Conservation (phyloP, 768 basidiomycete genomes). For the Tylopilus balloui region DNA sequence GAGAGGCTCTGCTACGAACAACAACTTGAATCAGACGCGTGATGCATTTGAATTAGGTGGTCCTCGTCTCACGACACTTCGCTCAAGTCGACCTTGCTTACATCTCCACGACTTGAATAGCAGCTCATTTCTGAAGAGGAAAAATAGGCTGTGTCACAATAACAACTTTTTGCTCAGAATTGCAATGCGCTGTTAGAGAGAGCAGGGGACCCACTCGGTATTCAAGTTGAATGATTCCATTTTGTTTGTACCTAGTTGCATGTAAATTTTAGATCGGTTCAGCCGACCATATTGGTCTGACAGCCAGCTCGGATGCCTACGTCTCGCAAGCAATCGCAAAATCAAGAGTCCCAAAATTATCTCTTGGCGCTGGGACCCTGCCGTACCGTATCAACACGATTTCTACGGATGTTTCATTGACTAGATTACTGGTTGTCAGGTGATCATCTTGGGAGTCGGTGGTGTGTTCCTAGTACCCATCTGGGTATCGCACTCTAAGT, state of each 20-base stretch:
- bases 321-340: conserved; percentile 4
- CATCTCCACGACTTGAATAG: no score
- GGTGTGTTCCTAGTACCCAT: conserved; percentile 42
- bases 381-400: neutral
- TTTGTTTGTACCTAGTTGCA: conserved; percentile 10
- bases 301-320: neutral
- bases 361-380: conserved; percentile 54
- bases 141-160: no score
- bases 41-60: no score
- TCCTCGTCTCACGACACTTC: no score
- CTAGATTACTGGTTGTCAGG: conserved; percentile 37
- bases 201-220: no score
- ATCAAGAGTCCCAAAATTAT: conserved; percentile 35
- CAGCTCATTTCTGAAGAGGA: no score
- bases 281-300: neutral
- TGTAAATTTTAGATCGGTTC: neutral
- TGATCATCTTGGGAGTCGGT: conserved; percentile 41
- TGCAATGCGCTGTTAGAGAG: no score
- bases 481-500: conserved; percentile 38
- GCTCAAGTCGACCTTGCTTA: no score
- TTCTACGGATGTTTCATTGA: neutral
- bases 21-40: no score
- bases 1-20: no score
- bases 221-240: neutral
- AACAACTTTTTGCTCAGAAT: no score